phyloP scores from a whole-genome alignment of 768 basidiomycete species.

The Boletus pseudo-olivaceus region DNA sequence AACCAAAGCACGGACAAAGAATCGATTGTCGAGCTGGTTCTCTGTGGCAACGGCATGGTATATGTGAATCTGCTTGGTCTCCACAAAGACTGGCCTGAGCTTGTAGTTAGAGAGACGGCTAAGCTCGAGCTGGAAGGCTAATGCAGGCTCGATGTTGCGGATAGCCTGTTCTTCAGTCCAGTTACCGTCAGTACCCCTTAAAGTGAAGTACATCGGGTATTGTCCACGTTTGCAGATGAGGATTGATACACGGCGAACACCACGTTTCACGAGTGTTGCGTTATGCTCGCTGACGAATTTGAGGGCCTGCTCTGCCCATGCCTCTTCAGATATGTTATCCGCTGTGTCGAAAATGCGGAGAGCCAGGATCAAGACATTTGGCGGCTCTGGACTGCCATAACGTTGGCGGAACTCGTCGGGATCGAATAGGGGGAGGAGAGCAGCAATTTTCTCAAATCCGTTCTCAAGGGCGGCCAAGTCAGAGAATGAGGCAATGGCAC shows the following conservation, averaged over 20 bases:
- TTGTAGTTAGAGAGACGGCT: constrained; percentile 96
- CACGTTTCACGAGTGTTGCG: constrained; percentile 61
- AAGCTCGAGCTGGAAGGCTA: constrained; percentile 97
- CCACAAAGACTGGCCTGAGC: constrained; percentile 92
- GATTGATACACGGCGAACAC: constrained; percentile 89
- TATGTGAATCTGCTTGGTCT: constrained; percentile 97
- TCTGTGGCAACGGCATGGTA: constrained; percentile 94
- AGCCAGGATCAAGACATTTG: constrained; percentile 93
- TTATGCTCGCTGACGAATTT: constrained; percentile 69
- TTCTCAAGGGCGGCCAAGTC: constrained; percentile 61
- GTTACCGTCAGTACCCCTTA: constrained; percentile 64
- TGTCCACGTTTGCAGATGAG: constrained; percentile 87
- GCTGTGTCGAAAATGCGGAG: constrained; percentile 82
- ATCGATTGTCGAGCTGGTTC: constrained; percentile 96
- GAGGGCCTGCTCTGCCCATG: constrained; percentile 71
- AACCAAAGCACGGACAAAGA: constrained; percentile 96
- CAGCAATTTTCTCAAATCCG: constrained; percentile 74
- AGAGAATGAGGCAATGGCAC: constrained; percentile 89
- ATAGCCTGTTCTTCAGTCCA: constrained; percentile 97
- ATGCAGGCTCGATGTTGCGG: constrained; percentile 96
- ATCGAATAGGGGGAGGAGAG: constrained; percentile 73
- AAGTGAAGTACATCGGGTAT: constrained; percentile 93
- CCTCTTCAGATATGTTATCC: constrained; percentile 73
- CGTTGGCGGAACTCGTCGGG: constrained; percentile 67
- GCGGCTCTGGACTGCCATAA: constrained; percentile 72